phyloP scores from a whole-genome alignment of 345 rosid genomes.

The Acer negundo region DNA sequence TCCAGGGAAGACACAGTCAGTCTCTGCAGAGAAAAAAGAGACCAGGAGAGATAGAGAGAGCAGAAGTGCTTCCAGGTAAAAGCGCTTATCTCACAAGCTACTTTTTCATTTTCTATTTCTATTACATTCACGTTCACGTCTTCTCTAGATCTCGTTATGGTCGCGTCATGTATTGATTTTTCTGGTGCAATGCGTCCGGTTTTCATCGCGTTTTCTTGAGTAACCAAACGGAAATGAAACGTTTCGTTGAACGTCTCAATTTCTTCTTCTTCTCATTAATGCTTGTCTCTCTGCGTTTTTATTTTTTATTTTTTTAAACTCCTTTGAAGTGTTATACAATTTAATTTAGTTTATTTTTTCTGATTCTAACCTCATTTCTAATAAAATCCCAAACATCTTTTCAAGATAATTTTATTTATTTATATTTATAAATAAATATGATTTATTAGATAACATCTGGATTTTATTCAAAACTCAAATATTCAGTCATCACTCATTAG shows the following conservation, averaged over 20 bases:
- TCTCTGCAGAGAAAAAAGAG: not conserved
- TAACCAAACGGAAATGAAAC: not conserved
- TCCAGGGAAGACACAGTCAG: not conserved
- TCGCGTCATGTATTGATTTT: not conserved
- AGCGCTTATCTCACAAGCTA: not conserved
- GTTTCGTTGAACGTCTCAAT: not conserved
- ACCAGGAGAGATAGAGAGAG: not conserved
- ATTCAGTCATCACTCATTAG: too few species aligned
- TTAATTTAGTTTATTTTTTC: too few species aligned
- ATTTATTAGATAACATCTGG: too few species aligned
- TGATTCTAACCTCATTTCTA: not conserved
- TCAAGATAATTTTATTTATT: too few species aligned
- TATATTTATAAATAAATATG: too few species aligned
- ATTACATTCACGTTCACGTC: not conserved
- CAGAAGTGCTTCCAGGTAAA: conserved; percentile 3
- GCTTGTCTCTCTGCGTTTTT: not conserved
- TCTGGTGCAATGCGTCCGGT: not conserved
- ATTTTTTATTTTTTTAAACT: too few species aligned
- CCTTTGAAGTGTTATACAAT: not conserved
- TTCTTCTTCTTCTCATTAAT: not conserved
- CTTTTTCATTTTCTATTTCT: not conserved
- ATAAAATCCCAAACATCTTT: too few species aligned
- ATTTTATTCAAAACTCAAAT: too few species aligned
- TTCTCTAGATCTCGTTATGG: not conserved
- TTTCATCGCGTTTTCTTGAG: not conserved